Base-by-base conservation (phyloP, 2,329 filamentous ascomycete species). In the Nectriaceae sp. region DNA sequence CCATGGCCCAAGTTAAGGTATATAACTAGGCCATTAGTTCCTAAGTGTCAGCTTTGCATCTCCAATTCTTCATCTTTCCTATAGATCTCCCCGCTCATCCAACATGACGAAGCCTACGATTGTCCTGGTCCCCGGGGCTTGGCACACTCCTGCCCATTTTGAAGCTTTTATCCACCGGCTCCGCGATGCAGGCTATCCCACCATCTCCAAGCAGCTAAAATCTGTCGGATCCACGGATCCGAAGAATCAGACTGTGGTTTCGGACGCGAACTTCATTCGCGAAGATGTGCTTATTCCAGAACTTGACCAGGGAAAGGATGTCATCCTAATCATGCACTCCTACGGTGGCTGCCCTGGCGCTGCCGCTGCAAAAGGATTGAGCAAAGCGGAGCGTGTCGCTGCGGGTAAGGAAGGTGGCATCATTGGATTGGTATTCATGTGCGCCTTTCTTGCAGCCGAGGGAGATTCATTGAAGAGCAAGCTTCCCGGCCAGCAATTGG, bases 261-360 rank as follows among this genome's bases (percentile, higher is more conserved):
- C 40, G 3, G 50, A 54, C 11, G 50, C 52, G 1, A 22, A 36
- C 1, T 52, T 50, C 1, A 22, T 60, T 3, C 46, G 48, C 1
- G 22, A 44, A 3, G 39, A 49, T 1, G 8, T 52, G 3, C 3
- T 60, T 1, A 2, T 46, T 4, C 52, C 52, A 3, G 38, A 59
- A 10, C 8, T 60, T 1, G 51, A 59, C 5, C 41, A 43, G 2
- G 59, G 51, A 2, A 62, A 51, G 8, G 56, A 62, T 3, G 42
- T 62, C 11, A 31, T 58, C 3, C 4, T 62, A 0, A 5, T 61
- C 22, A 56, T 55, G 55, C 60, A 62, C 44, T 62, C 60, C 1
- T 62, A 62, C 5, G 59, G 59, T 3, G 59, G 56, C 0, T 40
- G 47, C 3, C 50, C 54, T 3, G 60, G 57, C 0, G 50, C 49